Base-by-base conservation (phyloP, 1,139 yeast species). In the Taphrina flavorubra region DNA sequence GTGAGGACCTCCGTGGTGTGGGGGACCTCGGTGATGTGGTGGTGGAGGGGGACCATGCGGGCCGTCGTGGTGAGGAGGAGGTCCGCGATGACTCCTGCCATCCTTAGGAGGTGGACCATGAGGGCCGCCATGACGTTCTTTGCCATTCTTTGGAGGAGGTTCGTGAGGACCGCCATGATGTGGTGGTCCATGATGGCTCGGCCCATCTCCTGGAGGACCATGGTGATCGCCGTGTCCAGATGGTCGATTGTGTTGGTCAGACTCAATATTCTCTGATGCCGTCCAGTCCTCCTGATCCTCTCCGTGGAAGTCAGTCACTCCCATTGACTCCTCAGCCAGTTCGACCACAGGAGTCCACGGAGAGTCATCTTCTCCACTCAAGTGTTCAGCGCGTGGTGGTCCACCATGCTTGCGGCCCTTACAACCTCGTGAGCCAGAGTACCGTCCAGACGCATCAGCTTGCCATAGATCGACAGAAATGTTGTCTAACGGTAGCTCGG, bases 381-480 rank as follows among this genome's bases (percentile, higher is more conserved):
- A 3, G n/a, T 18, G 13, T 1, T 44, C 47, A 7, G 18, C 18
- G 18, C 47, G 18, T 13, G 47, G 36, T 11, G 53, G 11, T 11
- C 36, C 53, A 2, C 36, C n/a, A 25, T 18, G 53, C 36, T 20
- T 49, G 36, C 53, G 53, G 2, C 53, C 53, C 8, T 34, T 14
- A 10, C 42, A 37, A 8, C 8, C 14, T 25, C 37, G 11, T 34
- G 42, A 31, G 58, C 40, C 42, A 13, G 60, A 56, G 16, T 56
- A 56, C 31, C 13, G 31, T n/a, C 60, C 60, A 6, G 46, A 40
- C 1, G 60, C 60, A 56, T 56, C 60, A 7, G 60, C 60, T 14
- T 56, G 60, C 60, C 60, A 56, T 13, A 56, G 14, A 16, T 56
- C 60, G 13, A 56, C 47, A 7, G 47, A 18, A 14, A 56, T n/a